Evolutionary conservation across 2,329 filamentous ascomycete genomes (phyloP), one percentile per base, ranked within the genome.

Genomic region (Nothomitra cinnamomea): DNA sequence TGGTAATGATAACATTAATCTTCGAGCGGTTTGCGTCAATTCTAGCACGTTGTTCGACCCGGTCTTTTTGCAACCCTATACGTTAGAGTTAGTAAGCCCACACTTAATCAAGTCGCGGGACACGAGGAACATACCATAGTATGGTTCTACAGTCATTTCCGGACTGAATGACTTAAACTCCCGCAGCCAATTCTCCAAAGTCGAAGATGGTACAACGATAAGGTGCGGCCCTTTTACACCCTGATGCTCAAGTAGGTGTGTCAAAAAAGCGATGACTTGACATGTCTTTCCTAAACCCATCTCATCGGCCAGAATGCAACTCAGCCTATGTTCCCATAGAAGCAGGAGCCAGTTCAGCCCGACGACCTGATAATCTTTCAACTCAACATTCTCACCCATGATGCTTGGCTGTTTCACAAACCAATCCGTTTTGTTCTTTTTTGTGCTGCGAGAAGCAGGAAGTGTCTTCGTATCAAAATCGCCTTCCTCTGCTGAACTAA

Each of bases 271-370:
- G 60, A 98, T 95, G 57, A 96, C 87, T 63, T 98, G 90, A 61
- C 88, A 95, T 0, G 92, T 98, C 72, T 98, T 98, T 47, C 92
- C 92, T 41, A 90, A 72, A 47, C 73, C 92, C 92, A 98, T 98
- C 64, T 98, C 92, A 64, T 98, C 92, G 1, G 92, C 92, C 17
- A 98, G 73, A 54, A 98, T 96, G 57, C 88, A 90, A 47, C 87
- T 90, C 52, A 94, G 77, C 25, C 81, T 75, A 55, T 85, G 81
- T 52, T 82, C 75, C 69, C 87, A 94, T 13, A 98, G 75, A 47
- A 96, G 69, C 54, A 82, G 80, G 62, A 98, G 77, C 92, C 92
- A 98, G 64, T 96, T 96, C 52, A 98, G 76, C 2, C 92, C 92
- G 28, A 94, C 87, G 19, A 96, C 70, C 64, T 98, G 92, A 62